Percentiles rank a stretch among this genome's conserved stretches.
Conservation (phyloP, 164 flowering plant genomes). For the Buxus sempervirens region DNA sequence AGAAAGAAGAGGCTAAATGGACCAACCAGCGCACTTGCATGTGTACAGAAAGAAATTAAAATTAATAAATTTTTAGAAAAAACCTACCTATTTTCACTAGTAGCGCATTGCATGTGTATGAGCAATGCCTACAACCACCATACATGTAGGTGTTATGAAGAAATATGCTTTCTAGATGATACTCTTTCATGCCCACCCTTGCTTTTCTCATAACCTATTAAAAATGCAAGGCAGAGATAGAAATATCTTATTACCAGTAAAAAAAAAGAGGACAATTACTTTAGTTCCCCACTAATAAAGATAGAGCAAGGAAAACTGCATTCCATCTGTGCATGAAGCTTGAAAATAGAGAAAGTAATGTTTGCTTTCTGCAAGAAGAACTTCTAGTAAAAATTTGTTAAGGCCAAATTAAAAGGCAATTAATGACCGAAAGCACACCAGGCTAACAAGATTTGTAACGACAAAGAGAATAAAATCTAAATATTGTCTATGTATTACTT, state of each 20-base stretch:
- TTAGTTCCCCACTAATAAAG: not conserved
- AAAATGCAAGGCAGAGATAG: constrained; percentile 10
- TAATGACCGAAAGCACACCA: not conserved
- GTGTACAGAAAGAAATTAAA: too few relatives aligned
- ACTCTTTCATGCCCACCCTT: constrained; percentile 76
- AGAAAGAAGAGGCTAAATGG: constrained; percentile 35
- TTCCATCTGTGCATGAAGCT: not conserved
- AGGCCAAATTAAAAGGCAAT: not conserved
- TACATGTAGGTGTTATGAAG: too few relatives aligned
- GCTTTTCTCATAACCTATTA: constrained; percentile 77
- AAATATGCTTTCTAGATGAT: constrained; percentile 89
- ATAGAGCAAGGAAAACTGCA: not conserved
- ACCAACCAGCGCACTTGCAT: too few relatives aligned
- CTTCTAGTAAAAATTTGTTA: too few relatives aligned
- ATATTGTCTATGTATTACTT: too few relatives aligned
- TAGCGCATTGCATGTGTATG: too few relatives aligned
- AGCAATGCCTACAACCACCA: too few relatives aligned
- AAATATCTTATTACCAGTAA: not conserved
- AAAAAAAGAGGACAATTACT: not conserved
- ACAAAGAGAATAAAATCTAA: too few relatives aligned
- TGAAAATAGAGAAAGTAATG: not conserved
- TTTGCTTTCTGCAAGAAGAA: too few relatives aligned
- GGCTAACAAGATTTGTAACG: too few relatives aligned
- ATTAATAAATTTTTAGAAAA: too few relatives aligned
- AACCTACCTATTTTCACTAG: too few relatives aligned